Evolutionary conservation across 352 stramenopile genomes (phyloP).

Genomic region (Globisporangium canariense): DNA sequence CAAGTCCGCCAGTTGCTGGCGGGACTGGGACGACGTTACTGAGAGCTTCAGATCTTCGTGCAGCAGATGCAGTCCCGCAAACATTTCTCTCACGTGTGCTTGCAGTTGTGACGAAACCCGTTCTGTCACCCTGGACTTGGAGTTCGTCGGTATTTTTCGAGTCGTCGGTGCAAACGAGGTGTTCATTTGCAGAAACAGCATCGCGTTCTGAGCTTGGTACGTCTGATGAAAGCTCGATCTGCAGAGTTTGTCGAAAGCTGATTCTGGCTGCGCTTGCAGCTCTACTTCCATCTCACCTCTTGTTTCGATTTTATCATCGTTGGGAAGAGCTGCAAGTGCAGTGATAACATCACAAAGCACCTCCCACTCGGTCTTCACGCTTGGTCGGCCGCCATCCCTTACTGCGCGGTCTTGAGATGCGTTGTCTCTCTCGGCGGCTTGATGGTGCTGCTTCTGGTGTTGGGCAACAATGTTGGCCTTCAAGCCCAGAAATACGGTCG

Average conservation of each 20-base stretch:
- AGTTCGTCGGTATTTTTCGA: background rate
- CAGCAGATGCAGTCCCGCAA: slow-evolving; percentile 58
- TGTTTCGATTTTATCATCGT: background rate
- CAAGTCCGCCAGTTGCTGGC: slow-evolving; percentile 35
- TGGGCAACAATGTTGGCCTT: slow-evolving; percentile 9
- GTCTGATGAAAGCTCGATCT: slow-evolving; percentile 38
- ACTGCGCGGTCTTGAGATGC: background rate
- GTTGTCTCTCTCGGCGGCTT: background rate
- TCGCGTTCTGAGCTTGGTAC: slow-evolving; percentile 41
- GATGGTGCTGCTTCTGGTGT: background rate
- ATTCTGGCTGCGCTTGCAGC: slow-evolving; percentile 7
- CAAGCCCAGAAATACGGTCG: slow-evolving; percentile 11
- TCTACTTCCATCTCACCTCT: background rate
- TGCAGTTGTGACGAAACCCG: background rate
- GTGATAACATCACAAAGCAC: slow-evolving; percentile 9
- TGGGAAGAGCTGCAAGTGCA: background rate
- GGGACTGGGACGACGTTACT: slow-evolving; percentile 22
- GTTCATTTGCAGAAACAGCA: slow-evolving; percentile 38
- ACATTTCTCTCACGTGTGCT: slow-evolving; percentile 18
- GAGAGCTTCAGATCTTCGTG: slow-evolving; percentile 73
- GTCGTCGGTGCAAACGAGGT: slow-evolving; percentile 9
- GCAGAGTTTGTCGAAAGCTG: slow-evolving; percentile 40
- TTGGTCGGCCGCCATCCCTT: background rate
- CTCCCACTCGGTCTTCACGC: slow-evolving; percentile 14
- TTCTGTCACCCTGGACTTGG: background rate